Evolutionary conservation across 805 yeast species (phyloP), one percentile per base, ranked within the genome.

Genomic region (Metschnikowia lunata): DNA sequence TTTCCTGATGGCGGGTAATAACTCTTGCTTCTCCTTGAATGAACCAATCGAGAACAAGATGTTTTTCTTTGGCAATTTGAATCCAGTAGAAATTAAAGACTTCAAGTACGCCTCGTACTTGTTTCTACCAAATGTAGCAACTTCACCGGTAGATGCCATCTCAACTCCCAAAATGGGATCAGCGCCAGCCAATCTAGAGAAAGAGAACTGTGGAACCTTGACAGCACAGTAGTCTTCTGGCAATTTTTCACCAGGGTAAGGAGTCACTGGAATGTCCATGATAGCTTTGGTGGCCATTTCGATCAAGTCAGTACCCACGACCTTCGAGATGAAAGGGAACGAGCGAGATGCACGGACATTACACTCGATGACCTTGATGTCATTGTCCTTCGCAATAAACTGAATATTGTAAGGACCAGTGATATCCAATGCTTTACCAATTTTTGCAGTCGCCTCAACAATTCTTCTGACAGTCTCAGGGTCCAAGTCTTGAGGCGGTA

Each of bases 71-170:
- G 99, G 99, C 51, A 91, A 72, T 61, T 82, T 83, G 82, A 93
- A 89, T 14, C 99, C 99, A 44, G 97, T 89, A 11, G 99, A 88
- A 47, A 93, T 76, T 67, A 93, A 76, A 28, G 97, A 85, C 72
- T 93, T 95, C 71, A 93, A 70, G 73, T 93, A 93, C 18, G 99
- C 99, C 73, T 95, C 99, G 62, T 89, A 90, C 70, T 91, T 91
- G 75, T 90, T 84, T 61, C 78, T 88, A 60, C 99, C 99, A 63
- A 93, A 91, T 51, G 95, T 80, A 39, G 99, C 99, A 61, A 90
- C 97, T 69, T 89, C 98, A 77, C 98, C 98, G 50, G 98, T 91
- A 28, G 97, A 91, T 14, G 98, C 97, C 98, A 91, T 91, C 72
- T 91, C 98, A 53, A 91, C 98, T 72, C 98, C 98, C 54, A 91